A percentile compares a stretch with the other conserved stretches of the same genome.
These are phyloP conservation scores for Metschnikowia matae DNA, from an alignment of 805 yeast genomes.

Conservation along the genomic window DNA sequence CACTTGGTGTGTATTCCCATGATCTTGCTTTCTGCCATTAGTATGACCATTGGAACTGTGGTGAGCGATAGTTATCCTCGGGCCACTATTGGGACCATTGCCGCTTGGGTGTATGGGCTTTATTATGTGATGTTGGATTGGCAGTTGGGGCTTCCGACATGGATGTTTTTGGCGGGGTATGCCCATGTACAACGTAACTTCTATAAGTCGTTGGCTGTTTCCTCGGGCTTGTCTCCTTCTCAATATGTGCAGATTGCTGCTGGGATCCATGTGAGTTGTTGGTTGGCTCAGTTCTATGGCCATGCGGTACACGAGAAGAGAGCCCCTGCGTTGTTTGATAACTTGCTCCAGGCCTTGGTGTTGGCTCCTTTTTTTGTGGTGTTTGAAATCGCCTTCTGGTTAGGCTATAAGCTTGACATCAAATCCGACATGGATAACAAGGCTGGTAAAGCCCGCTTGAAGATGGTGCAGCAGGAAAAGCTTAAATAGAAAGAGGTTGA, in stretches of 20 bases:
- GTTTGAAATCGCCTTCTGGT: slow-evolving; percentile 65
- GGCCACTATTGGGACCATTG: slow-evolving; percentile 45
- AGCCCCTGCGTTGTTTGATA: slow-evolving; percentile 86
- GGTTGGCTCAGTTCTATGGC: slow-evolving; percentile 86
- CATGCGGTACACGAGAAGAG: slow-evolving; percentile 78
- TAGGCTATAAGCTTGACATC: slow-evolving; percentile 59
- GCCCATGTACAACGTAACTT: slow-evolving; percentile 21
- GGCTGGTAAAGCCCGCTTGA: slow-evolving; percentile 39
- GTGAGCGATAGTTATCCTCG: slow-evolving; percentile 18
- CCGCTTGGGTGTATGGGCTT: slow-evolving; percentile 45
- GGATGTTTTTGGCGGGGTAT: slow-evolving; percentile 21
- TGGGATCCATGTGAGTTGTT: slow-evolving; percentile 49
- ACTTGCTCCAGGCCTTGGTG: slow-evolving; percentile 76
- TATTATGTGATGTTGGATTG: slow-evolving; percentile 61
- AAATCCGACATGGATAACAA: slow-evolving; percentile 45
- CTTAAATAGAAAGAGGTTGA: background rate
- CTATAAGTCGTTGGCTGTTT: slow-evolving; percentile 15
- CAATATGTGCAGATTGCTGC: slow-evolving; percentile 29
- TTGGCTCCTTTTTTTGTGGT: slow-evolving; percentile 88
- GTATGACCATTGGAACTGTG: slow-evolving; percentile 22
- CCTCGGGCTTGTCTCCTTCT: slow-evolving; percentile 8
- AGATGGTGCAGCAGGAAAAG: slow-evolving; percentile 24
- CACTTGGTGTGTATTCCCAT: slow-evolving; percentile 80
- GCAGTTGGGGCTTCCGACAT: slow-evolving; percentile 32
- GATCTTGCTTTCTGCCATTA: slow-evolving; percentile 55